Percentiles rank a stretch among this genome's conserved stretches.
Conservation (phyloP, 2,329 filamentous ascomycete genomes). For the Diplodia corticola region DNA sequence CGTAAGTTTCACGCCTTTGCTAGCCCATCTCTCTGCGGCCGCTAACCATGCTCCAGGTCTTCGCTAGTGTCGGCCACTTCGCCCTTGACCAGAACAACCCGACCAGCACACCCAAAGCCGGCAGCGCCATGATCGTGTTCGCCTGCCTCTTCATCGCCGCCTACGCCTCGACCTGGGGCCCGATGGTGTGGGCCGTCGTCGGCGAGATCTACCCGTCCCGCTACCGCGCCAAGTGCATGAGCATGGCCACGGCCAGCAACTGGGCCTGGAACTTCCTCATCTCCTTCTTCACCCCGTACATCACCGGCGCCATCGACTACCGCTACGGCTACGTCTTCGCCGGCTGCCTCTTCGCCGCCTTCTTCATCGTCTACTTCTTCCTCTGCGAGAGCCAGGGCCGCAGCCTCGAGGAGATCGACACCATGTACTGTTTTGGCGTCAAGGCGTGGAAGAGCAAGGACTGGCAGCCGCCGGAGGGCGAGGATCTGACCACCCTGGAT, state of each 20-base stretch:
- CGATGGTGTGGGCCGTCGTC: slow-evolving; percentile 36
- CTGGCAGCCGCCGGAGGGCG: slow-evolving; percentile 47
- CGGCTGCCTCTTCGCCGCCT: slow-evolving; percentile 37
- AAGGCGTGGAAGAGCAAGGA: slow-evolving; percentile 59
- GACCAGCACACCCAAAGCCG: slow-evolving; percentile 30
- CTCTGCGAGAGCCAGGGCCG: slow-evolving; percentile 41
- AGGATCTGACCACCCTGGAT: slow-evolving; percentile 37
- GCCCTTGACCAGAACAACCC: slow-evolving; percentile 32
- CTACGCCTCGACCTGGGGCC: slow-evolving; percentile 39
- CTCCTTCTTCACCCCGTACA: slow-evolving; percentile 55
- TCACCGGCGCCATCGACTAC: slow-evolving; percentile 39
- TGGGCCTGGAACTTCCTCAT: slow-evolving; percentile 35
- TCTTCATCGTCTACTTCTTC: slow-evolving; percentile 42
- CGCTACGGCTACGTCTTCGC: slow-evolving; percentile 44
- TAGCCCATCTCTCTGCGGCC: background rate
- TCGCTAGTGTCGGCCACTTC: slow-evolving; percentile 45
- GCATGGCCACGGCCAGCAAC: slow-evolving; percentile 37
- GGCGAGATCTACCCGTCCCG: slow-evolving; percentile 38
- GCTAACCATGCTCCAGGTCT: slow-evolving; percentile 38
- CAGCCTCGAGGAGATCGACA: slow-evolving; percentile 44
- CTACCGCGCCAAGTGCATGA: slow-evolving; percentile 44
- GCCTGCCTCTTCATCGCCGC: slow-evolving; percentile 39
- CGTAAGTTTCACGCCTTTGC: slow-evolving; percentile 26
- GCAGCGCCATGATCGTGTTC: slow-evolving; percentile 39
- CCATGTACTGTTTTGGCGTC: slow-evolving; percentile 62